phyloP scores from a whole-genome alignment of 2,329 filamentous ascomycete species.

The Phyllosticta capitalensis region DNA sequence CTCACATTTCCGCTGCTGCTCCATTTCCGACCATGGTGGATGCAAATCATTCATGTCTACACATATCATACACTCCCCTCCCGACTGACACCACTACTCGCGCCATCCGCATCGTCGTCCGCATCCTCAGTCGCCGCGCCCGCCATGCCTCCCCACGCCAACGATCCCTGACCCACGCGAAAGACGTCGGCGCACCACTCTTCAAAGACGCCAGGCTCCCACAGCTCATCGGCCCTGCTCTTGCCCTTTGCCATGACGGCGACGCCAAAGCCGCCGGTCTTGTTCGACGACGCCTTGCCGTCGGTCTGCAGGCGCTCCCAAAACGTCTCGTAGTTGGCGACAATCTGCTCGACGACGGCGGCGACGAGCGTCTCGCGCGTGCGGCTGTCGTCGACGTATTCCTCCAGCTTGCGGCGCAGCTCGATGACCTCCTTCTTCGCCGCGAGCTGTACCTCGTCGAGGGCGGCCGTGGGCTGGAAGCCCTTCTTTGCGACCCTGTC shows the following conservation, averaged over 20 bases:
- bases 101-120: not conserved
- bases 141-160: not conserved
- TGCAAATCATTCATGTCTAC: too few relatives aligned
- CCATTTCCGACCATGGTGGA: too few relatives aligned
- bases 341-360: slow-evolving; percentile 54
- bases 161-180: slow-evolving; percentile 35
- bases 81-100: not conserved
- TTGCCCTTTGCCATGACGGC: slow-evolving; percentile 41
- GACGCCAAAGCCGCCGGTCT: slow-evolving; percentile 16
- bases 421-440: slow-evolving; percentile 48
- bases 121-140: not conserved
- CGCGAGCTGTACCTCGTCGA: slow-evolving; percentile 38
- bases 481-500: slow-evolving; percentile 18
- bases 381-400: slow-evolving; percentile 55
- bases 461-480: slow-evolving; percentile 13
- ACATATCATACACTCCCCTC: not conserved
- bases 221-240: slow-evolving; percentile 51
- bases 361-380: slow-evolving; percentile 58
- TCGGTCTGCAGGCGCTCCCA: slow-evolving; percentile 31
- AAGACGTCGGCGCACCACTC: slow-evolving; percentile 55
- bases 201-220: slow-evolving; percentile 55
- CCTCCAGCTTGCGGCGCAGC: slow-evolving; percentile 47
- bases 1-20: too few relatives aligned
- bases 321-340: slow-evolving; percentile 53
- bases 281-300: slow-evolving; percentile 13